Evolutionary conservation across 2,329 filamentous ascomycete species (phyloP), one percentile per base, ranked within the genome.

Genomic region (Capronia americana): DNA sequence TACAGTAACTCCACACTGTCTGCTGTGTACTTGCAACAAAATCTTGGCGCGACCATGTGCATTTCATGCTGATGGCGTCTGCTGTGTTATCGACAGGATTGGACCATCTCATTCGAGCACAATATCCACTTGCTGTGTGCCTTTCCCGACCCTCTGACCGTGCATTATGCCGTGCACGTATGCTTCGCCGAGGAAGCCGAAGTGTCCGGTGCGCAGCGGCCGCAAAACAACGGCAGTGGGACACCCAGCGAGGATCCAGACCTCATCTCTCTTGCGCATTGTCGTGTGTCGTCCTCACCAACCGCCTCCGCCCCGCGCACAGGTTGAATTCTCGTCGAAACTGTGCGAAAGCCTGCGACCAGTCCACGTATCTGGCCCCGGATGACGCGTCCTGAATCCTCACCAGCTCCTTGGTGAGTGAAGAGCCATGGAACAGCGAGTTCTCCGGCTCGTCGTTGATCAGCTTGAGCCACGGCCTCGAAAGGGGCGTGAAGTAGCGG

Each of bases 251-350:
- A 44, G 38, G 38, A 44, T 44, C 38, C 38, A 44, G 5, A 44
- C 17, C 5, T 44, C 38, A n/a, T 20, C 17, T n/a, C 38, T 12
- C 7, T 8, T 6, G 38, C 38, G 38, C 38, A n/a, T 44, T 17
- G 4, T 44, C 38, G 38, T 44, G 38, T n/a, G 38, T 44, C 17
- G 38, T 44, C 17, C 38, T n/a, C 38, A 44, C 20, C 38, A 44
- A n/a, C 38, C 38, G 38, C 14, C 38, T 44, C 17, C 38, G 38
- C 14, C 38, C 38, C 38, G 14, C 17, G 38, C 38, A 44, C 38
- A 44, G 17, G 38, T 44, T n/a, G 38, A 44, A 44, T 44, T 44
- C 38, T 44, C 38, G 38, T 44, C 38, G 38, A n/a, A 44, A 44
- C 17, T n/a, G 38, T n/a, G 38, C 38, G 38, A 44, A n/a, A 44